These are phyloP conservation scores for Heritiera littoralis DNA, from an alignment of 345 rosid genomes.

Conservation along the genomic window DNA sequence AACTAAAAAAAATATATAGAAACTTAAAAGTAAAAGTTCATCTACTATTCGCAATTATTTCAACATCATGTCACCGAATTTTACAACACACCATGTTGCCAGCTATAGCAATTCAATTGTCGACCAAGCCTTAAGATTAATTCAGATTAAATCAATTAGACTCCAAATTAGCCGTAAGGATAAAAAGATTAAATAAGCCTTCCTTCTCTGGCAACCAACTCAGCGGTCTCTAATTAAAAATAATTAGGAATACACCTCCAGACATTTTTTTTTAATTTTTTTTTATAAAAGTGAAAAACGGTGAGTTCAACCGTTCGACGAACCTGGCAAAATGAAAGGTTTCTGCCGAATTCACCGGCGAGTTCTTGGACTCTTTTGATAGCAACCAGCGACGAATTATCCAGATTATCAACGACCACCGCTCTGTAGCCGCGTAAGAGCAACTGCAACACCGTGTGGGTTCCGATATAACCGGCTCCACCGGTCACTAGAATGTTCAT, in stretches of 20 bases:
- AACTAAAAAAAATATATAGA: neutral
- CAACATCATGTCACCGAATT: conserved; percentile 4
- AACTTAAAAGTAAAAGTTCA: neutral
- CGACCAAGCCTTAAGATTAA: neutral
- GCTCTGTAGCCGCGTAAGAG: conserved; percentile 62
- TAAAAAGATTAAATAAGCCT: neutral
- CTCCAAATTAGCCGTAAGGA: neutral
- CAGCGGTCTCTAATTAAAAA: neutral
- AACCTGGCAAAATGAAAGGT: conserved; percentile 76
- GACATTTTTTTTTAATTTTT: neutral
- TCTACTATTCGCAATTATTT: neutral
- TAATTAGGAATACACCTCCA: neutral
- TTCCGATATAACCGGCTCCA: conserved; percentile 98
- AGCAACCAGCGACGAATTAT: conserved; percentile 68
- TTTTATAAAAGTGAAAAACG: neutral
- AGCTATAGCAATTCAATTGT: neutral
- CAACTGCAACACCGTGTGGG: conserved; percentile 93
- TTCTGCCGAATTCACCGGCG: conserved; percentile 54
- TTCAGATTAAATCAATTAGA: neutral
- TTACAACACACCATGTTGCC: neutral
- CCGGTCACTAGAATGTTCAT: conserved; percentile 76
- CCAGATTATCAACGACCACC: conserved; percentile 88
- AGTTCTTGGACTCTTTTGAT: conserved; percentile 65
- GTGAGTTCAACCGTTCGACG: neutral
- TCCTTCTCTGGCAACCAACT: conserved; percentile 9